These are phyloP conservation scores for Cutaneotrichosporon cyanovorans DNA, from an alignment of 1,284 basidiomycete species.

Conservation along the genomic window DNA sequence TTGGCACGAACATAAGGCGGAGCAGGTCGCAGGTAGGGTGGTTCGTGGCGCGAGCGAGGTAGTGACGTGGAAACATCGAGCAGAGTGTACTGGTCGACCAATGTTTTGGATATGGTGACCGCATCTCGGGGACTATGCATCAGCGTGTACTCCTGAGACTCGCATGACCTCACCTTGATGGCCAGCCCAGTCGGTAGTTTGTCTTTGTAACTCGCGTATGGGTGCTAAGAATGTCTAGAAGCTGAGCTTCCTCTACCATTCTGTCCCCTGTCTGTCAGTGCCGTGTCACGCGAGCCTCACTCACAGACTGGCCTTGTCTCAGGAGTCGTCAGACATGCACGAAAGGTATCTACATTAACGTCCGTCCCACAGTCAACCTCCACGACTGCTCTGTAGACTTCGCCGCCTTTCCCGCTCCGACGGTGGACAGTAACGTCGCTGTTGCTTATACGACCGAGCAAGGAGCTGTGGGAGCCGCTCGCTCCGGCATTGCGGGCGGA, in stretches of 20 bases:
- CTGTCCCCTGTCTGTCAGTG: constrained; percentile 59
- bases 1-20: constrained; percentile 92
- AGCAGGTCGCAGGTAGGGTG: constrained; percentile 82
- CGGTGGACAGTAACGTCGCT: constrained; percentile 47
- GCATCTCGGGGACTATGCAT: constrained; percentile 70
- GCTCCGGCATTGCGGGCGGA: constrained; percentile 21
- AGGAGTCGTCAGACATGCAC: constrained; percentile 71
- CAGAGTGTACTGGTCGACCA: constrained; percentile 70
- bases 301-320: constrained; percentile 69
- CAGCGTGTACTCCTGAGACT: constrained; percentile 7
- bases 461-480: constrained; percentile 8
- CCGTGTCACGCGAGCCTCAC: constrained; percentile 6
- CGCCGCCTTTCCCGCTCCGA: constrained; percentile 51
- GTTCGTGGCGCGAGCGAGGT: constrained; percentile 82
- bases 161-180: constrained; percentile 67
- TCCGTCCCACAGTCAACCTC: constrained; percentile 66
- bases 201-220: constrained; percentile 79
- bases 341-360: constrained; percentile 67
- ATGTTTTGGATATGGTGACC: constrained; percentile 81
- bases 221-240: constrained; percentile 79
- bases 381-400: constrained; percentile 73
- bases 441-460: constrained; percentile 32
- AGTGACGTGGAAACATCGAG: constrained; percentile 93
- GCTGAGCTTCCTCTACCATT: constrained; percentile 73
- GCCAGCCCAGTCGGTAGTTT: constrained; percentile 90